Evolutionary conservation across 2,329 filamentous ascomycete genomes (phyloP), one percentile per base, ranked within the genome.

Genomic region (Fusarium lateritium): DNA sequence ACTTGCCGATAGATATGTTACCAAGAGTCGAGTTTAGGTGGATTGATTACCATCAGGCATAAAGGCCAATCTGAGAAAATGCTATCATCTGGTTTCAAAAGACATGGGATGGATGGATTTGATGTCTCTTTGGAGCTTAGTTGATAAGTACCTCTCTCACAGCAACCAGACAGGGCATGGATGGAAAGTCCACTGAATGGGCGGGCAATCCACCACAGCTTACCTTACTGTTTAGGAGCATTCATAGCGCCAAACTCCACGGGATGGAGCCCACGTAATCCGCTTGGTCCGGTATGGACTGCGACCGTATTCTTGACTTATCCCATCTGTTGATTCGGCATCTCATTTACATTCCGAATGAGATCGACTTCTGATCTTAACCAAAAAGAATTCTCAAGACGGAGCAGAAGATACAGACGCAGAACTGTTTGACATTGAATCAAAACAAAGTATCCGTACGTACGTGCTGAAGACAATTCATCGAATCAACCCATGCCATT

Each of bases 171-270:
- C n/a, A n/a, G 24, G 24, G 24, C 24, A 24, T 24, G 24, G 24
- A 24, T 24, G 9, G 26, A 10, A 31, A 56, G 46, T 17, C 61
- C 58, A 43, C 33, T 22, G 40, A 63, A 34, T n/a, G 26, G 58
- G 22, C 40, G 22, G 33, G 44, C 36, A 46, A 26, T 24, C 52
- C 36, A 62, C 33, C 31, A 28, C 39, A 33, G n/a, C 40, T 38
- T 47, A 24, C 24, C 24, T 24, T n/a, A 22, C n/a, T 38, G 46
- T n/a, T 11, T 31, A 19, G 17, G 24, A 24, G 26, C 22, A 39
- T 50, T 14, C 22, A 49, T 39, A 28, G 47, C 34, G 50, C 34
- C 28, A 53, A 26, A 26, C 44, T 42, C 38, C 14, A 53, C 38
- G 14, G 50, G n/a, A 14, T 17, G 28, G 40, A 26, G 34, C 38